phyloP scores from a whole-genome alignment of 1,284 basidiomycete genomes.

The Bondarzewia mesenterica region DNA sequence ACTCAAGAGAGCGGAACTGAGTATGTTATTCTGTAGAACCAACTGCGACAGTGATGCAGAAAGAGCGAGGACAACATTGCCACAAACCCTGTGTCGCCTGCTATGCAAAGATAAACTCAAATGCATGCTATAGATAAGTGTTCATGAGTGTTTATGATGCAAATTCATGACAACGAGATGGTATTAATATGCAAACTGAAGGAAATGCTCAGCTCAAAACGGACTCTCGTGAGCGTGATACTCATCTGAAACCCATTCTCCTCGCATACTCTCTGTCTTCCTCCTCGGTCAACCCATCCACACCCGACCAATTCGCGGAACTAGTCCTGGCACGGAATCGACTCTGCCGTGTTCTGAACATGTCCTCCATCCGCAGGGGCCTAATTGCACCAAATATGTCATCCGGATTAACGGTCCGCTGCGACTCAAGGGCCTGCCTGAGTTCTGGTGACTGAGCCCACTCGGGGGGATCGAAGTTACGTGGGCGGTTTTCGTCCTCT shows the following conservation, averaged over 20 bases:
- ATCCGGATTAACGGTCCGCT: constrained; percentile 84
- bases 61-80: too few species aligned
- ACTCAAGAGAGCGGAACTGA: too few species aligned
- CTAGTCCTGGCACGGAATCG: constrained; percentile 84
- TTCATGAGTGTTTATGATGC: too few species aligned
- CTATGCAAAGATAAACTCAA: too few species aligned
- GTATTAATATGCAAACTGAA: too few species aligned
- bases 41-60: too few species aligned
- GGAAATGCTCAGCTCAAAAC: background rate
- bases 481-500: constrained; percentile 74
- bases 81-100: too few species aligned
- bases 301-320: constrained; percentile 89
- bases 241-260: constrained; percentile 75
- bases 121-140: too few species aligned
- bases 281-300: constrained; percentile 73
- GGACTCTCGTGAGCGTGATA: constrained; percentile 8
- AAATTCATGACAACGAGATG: too few species aligned
- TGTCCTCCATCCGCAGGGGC: constrained; percentile 81
- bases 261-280: constrained; percentile 83
- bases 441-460: constrained; percentile 93
- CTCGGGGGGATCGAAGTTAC: constrained; percentile 64
- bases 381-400: constrained; percentile 85
- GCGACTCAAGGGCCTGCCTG: constrained; percentile 65
- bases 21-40: too few species aligned
- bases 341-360: constrained; percentile 67